Percentiles rank a stretch among this genome's conserved stretches.
Conservation (phyloP, 306 rosid species). For the Casuarina equisetifolia region DNA sequence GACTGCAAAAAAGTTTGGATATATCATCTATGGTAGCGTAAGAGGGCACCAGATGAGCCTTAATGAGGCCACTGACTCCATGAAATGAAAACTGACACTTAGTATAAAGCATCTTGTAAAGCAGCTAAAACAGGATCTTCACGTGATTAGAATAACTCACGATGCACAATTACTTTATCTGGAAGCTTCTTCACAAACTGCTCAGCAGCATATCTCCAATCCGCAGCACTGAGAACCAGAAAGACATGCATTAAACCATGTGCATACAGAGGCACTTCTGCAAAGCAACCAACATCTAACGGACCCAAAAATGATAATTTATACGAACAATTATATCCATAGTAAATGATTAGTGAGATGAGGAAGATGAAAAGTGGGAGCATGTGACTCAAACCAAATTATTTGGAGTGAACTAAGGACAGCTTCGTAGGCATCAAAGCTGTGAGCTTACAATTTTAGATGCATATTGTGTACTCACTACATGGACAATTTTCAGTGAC, state of each 20-base stretch:
- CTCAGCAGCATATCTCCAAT: slow-evolving; percentile 82
- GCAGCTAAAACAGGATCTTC: slow-evolving; percentile 3
- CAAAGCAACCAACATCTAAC: not conserved
- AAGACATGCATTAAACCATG: slow-evolving; percentile 12
- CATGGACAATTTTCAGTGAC: not conserved
- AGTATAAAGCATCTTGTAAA: not conserved
- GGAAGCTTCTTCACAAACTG: slow-evolving; percentile 77
- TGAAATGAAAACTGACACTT: not conserved
- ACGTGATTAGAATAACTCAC: slow-evolving; percentile 49
- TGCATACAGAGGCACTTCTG: slow-evolving; percentile 8
- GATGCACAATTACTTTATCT: slow-evolving; percentile 80
- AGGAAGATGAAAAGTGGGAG: not conserved
- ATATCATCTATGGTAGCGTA: not conserved
- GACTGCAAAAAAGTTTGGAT: not conserved
- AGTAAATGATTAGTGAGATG: not conserved
- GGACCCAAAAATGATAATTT: not conserved
- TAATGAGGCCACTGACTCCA: not conserved
- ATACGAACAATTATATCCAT: not conserved
- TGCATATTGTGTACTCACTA: not conserved
- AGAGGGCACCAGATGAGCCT: not conserved
- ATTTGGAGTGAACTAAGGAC: not conserved
- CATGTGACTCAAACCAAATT: not conserved
- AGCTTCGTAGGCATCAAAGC: not conserved
- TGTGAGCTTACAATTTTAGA: not conserved
- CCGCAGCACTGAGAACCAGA: slow-evolving; percentile 63